These are phyloP conservation scores for Ramaria rubella DNA, from an alignment of 768 basidiomycete species.

Conservation along the genomic window DNA sequence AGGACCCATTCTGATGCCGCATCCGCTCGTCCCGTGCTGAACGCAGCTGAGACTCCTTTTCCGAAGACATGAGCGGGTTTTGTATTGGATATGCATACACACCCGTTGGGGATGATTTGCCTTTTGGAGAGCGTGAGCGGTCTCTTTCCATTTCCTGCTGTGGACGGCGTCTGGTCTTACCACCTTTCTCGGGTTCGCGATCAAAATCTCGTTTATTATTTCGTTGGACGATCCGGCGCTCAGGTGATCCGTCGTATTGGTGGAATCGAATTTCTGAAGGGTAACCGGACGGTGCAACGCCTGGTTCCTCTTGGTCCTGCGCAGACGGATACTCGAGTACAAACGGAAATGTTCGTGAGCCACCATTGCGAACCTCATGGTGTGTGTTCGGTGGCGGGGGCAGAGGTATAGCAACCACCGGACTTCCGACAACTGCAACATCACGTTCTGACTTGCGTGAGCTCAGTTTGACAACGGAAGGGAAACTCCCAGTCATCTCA, in stretches of 20 bases:
- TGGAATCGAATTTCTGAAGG: conserved; percentile 5
- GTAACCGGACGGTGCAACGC: not conserved
- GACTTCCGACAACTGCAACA: too few species aligned
- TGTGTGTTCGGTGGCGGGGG: not conserved
- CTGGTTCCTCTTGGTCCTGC: not conserved
- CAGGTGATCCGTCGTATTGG: conserved; percentile 1
- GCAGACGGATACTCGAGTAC: conserved; percentile 2
- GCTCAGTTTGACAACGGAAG: not conserved
- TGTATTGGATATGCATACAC: not conserved
- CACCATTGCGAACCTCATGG: conserved; percentile 1
- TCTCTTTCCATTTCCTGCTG: not conserved
- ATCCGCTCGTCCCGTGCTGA: not conserved
- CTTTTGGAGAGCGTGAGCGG: not conserved
- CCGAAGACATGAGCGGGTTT: not conserved
- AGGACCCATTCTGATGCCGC: not conserved
- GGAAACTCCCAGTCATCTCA: too few species aligned
- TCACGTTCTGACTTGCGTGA: not conserved
- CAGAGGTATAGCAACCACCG: not conserved
- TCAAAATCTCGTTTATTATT: not conserved
- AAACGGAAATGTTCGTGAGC: conserved; percentile 1
- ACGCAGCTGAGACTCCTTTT: not conserved
- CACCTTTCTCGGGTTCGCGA: not conserved
- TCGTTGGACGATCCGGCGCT: not conserved
- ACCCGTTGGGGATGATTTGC: not conserved
- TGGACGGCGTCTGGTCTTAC: not conserved